Base-by-base conservation (phyloP, 768 basidiomycete genomes). In the Mycena polygramma region DNA sequence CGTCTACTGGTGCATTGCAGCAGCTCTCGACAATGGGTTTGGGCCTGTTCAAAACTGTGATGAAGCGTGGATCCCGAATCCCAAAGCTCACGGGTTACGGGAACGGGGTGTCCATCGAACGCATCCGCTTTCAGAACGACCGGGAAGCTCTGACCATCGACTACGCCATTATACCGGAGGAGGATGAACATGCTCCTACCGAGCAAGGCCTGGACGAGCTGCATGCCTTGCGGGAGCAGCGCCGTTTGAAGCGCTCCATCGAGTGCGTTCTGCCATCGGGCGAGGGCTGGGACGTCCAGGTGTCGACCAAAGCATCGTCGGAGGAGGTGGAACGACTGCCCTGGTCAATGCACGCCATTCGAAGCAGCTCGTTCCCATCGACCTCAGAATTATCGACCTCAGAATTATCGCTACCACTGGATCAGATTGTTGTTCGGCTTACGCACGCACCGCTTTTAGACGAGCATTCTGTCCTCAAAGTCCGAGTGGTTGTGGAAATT, bases 251-350 rank as follows among this genome's bases (percentile, higher is more conserved):
- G 22, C 87, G 95, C 46, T 90, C 92, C 2, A 84, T 97, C 54
- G 94, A 98, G 82, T 94, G 92, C 75, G 82, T 90, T n/a, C 79
- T 98, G 39, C 94, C 94, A 5, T 84, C 89, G 2, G 81, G 84
- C 20, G 91, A 92, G 70, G 93, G 94, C 35, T 98, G 94, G 96
- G 95, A 96, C 74, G 88, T 96, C 1, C 94, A 92, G 74, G 83
- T 97, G 35, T 86, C 91, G 7, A 89, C 90, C 36, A 91, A 88
- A 77, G 92, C 91, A 8, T 92, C 93, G 1, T 92, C 91, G 0
- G 89, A 91, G 41, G 89, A 88, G 63, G 90, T 92, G 11, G 90
- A 93, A 74, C 83, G 85, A 58, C 85, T 94, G 20, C 93, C 93
- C 3, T 96, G 94, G 94, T 86, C 88, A 10, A 87, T 87, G 39